phyloP scores from a whole-genome alignment of 768 basidiomycete species.

The Russula sp. region DNA sequence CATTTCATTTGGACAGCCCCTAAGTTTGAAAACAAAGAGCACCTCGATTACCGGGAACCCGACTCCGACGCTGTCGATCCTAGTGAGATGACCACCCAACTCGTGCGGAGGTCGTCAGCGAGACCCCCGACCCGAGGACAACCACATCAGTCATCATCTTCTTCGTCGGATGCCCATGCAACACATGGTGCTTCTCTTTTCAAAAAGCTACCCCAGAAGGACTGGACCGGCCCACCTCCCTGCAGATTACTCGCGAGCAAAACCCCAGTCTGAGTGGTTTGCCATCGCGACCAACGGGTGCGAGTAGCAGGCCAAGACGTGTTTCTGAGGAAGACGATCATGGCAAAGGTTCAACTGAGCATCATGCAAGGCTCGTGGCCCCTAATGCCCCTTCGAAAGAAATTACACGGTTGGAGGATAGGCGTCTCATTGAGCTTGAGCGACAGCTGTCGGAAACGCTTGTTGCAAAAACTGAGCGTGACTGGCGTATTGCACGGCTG shows the following conservation, averaged over 20 bases:
- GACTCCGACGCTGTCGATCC: constrained; percentile 52
- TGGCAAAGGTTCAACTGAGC: constrained; percentile 53
- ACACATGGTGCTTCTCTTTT: constrained; percentile 57
- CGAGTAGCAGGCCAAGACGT: constrained; percentile 29
- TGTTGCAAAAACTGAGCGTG: constrained; percentile 47
- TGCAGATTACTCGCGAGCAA: neutral
- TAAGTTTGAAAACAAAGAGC: constrained; percentile 46
- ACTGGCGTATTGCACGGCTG: constrained; percentile 70
- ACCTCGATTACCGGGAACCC: constrained; percentile 79
- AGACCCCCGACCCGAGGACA: constrained; percentile 17
- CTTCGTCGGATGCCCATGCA: constrained; percentile 38
- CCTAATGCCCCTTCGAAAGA: constrained; percentile 70
- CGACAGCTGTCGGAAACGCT: constrained; percentile 55
- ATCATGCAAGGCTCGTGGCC: constrained; percentile 62
- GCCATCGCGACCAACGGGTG: constrained; percentile 38
- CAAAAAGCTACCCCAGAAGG: constrained; percentile 32
- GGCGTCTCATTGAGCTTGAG: constrained; percentile 40
- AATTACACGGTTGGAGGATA: constrained; percentile 65
- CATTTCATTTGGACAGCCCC: neutral
- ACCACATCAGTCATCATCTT: constrained; percentile 37
- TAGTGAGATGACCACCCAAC: constrained; percentile 33
- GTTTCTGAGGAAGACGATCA: constrained; percentile 53
- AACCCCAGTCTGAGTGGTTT: constrained; percentile 40
- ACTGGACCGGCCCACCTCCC: constrained; percentile 27
- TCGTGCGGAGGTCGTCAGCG: constrained; percentile 50